Evolutionary conservation across 1,284 basidiomycete genomes (phyloP), one percentile per base, ranked within the genome.

Genomic region (Cryptococcus hybrid): DNA sequence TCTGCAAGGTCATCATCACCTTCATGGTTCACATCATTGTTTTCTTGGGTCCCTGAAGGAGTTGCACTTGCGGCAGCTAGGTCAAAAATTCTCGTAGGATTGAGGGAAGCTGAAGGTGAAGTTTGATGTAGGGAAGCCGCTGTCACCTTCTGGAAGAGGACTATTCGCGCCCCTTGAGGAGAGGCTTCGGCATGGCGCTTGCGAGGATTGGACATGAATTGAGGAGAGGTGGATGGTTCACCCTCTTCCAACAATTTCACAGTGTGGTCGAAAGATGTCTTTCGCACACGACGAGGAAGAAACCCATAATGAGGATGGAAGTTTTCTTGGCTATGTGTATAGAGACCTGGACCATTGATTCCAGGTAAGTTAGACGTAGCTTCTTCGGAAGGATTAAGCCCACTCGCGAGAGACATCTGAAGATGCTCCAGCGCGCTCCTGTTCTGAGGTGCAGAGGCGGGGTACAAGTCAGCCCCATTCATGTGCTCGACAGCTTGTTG

Each of bases 201-300:
- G 30, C 71, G 62, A 9, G 69, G 66, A 48, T 70, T 69, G 39
- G 48, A 51, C 30, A 24, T 15, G 36, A 55, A 57, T 58, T 44
- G 43, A 13, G 60, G 60, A 12, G 60, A 61, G 35, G 54, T 58
- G 4, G 57, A 47, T 2, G 55, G 56, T 18, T 52, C 54, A 18
- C 54, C 56, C 6, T 61, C 62, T n/a, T 64, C 59, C 6, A 55
- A 56, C 1, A 57, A 53, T 13, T 64, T 82, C 36, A 92, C 85
- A 0, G 90, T 92, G 75, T 92, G 91, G 78, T 94, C 91, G 72
- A 92, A 93, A 75, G 89, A 91, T 47, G 91, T 91, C 81, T 94
- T 92, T 62, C 92, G 85, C 57, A 92, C 88, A 69, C 88, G 86
- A 59, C 86, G 84, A 18, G 76, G 75, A 51, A 90, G 86, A 76